A percentile compares a stretch with the other conserved stretches of the same genome.
These are phyloP conservation scores for Cornus controversa DNA, from an alignment of 148 eudicot genomes.

Conservation along the genomic window DNA sequence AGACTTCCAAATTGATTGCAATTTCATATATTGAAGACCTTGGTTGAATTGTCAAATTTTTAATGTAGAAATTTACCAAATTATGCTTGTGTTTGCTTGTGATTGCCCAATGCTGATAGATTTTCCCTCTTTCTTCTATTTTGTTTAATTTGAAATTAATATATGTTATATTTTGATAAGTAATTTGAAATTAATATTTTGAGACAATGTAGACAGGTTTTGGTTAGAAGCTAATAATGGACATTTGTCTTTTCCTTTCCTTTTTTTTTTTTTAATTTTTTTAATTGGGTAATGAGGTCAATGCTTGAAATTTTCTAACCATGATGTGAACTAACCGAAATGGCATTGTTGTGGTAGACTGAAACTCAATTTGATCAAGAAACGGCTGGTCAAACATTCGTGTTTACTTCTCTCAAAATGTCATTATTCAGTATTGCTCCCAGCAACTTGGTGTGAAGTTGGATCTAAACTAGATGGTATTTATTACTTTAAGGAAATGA, in stretches of 20 bases:
- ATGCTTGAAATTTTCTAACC: too few species aligned
- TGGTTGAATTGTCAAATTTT: neutral
- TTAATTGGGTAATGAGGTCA: too few species aligned
- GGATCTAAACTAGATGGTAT: neutral
- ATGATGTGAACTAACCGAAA: too few species aligned
- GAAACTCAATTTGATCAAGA: too few species aligned
- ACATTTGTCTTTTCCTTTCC: neutral
- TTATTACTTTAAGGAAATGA: neutral
- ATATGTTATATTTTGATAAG: too few species aligned
- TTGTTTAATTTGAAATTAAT: too few species aligned
- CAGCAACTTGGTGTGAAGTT: neutral
- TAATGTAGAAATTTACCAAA: neutral
- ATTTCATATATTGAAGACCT: neutral
- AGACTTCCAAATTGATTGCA: neutral
- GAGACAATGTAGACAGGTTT: neutral
- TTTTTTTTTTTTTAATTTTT: too few species aligned
- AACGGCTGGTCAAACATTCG: too few species aligned
- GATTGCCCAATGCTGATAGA: neutral
- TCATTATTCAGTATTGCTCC: neutral
- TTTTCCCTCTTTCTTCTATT: neutral
- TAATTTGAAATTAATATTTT: too few species aligned
- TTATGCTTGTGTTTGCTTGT: neutral
- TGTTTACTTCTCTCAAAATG: neutral
- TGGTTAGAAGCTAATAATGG: neutral
- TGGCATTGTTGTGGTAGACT: too few species aligned